A percentile compares a stretch with the other conserved stretches of the same genome.
Evolutionary conservation across 495 filamentous ascomycete species (phyloP).

Genomic region (Annulohypoxylon moriforme): DNA sequence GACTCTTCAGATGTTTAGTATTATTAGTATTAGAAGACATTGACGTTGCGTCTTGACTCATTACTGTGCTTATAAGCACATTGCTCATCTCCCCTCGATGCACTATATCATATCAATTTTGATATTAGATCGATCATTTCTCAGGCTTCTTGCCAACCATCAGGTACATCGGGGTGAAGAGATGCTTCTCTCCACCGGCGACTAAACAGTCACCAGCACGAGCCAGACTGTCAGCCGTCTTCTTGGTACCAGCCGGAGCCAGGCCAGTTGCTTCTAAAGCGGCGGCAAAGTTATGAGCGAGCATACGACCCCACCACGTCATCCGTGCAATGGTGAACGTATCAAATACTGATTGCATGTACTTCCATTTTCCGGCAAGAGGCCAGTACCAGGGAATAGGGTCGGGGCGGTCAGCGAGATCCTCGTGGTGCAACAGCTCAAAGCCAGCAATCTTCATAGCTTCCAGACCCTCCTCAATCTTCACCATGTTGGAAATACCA

Average conservation of each 20-base stretch:
- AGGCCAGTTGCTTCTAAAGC: slow-evolving; percentile 78
- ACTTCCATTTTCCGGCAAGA: slow-evolving; percentile 79
- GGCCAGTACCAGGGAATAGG: slow-evolving; percentile 95
- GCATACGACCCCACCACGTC: slow-evolving; percentile 83
- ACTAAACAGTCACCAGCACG: slow-evolving; percentile 88
- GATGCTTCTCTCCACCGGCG: slow-evolving; percentile 87
- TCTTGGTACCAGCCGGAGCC: slow-evolving; percentile 87
- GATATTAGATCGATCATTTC: slow-evolving; percentile 40
- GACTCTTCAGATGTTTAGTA: not conserved
- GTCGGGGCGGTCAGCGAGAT: slow-evolving; percentile 86
- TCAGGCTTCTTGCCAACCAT: slow-evolving; percentile 95
- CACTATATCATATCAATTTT: not conserved
- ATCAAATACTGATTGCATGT: slow-evolving; percentile 83
- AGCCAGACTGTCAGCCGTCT: slow-evolving; percentile 91
- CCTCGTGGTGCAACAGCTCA: slow-evolving; percentile 85
- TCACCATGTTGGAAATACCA: slow-evolving; percentile 99
- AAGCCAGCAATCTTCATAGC: slow-evolving; percentile 94
- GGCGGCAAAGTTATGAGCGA: slow-evolving; percentile 84
- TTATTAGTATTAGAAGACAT: slow-evolving; percentile 35
- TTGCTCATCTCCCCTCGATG: slow-evolving; percentile 5
- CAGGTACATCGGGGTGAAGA: slow-evolving; percentile 99
- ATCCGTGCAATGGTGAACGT: slow-evolving; percentile 87
- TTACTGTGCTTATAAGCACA: slow-evolving; percentile 43
- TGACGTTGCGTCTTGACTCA: slow-evolving; percentile 37
- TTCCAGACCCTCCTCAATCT: slow-evolving; percentile 79